Evolutionary conservation across 2,329 filamentous ascomycete species (phyloP).

Genomic region (Venturia oleaginea): DNA sequence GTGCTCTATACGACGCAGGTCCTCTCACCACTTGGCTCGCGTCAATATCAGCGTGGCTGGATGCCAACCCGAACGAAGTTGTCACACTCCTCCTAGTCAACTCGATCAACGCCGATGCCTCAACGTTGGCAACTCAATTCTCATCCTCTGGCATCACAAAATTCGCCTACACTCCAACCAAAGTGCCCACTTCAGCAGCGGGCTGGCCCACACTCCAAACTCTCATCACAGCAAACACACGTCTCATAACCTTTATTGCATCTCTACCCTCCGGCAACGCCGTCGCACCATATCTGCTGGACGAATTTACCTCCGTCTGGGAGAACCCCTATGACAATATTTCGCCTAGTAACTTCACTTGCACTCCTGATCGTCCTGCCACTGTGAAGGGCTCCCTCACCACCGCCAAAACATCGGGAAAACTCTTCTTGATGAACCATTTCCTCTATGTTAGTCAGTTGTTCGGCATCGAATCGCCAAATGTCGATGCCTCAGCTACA

Average conservation of each 20-base stretch:
- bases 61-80: slow-evolving; percentile 61
- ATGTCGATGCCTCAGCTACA: slow-evolving; percentile 44
- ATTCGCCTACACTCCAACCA: slow-evolving; percentile 43
- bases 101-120: slow-evolving; percentile 48
- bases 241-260: slow-evolving; percentile 62
- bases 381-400: slow-evolving; percentile 37
- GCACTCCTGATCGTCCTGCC: slow-evolving; percentile 57
- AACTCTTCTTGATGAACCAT: slow-evolving; percentile 70
- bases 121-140: slow-evolving; percentile 44
- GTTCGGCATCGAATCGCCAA: slow-evolving; percentile 29
- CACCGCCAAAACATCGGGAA: slow-evolving; percentile 46
- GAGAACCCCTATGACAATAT: slow-evolving; percentile 63
- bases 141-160: slow-evolving; percentile 45
- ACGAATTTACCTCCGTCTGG: slow-evolving; percentile 59
- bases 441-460: slow-evolving; percentile 56
- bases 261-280: slow-evolving; percentile 29
- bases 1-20: slow-evolving; percentile 60
- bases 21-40: slow-evolving; percentile 54
- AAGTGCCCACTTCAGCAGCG: slow-evolving; percentile 34
- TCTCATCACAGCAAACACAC: slow-evolving; percentile 55
- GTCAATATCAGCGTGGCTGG: slow-evolving; percentile 59
- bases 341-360: slow-evolving; percentile 57
- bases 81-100: slow-evolving; percentile 68
- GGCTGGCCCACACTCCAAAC: slow-evolving; percentile 64
- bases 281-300: slow-evolving; percentile 47